phyloP scores from a whole-genome alignment of 495 filamentous ascomycete genomes.

The Trichocladium uniseriatum region DNA sequence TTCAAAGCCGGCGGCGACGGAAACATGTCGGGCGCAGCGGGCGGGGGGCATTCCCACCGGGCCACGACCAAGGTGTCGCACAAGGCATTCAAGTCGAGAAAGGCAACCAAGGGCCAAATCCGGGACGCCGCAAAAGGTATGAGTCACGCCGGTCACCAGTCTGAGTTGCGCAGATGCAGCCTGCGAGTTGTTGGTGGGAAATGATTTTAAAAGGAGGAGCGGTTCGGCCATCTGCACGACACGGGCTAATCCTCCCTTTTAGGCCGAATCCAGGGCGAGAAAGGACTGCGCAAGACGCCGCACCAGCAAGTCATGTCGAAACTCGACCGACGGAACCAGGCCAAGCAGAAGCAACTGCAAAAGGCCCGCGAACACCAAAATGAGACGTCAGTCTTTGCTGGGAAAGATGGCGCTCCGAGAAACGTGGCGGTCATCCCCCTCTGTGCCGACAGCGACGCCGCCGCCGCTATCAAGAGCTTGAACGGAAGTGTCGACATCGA shows the following conservation, averaged over 20 bases:
- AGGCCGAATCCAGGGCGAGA: constrained; percentile 41
- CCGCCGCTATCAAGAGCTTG: constrained; percentile 56
- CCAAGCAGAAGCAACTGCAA: constrained; percentile 69
- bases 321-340: constrained; percentile 85
- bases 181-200: not conserved
- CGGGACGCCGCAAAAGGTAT: constrained; percentile 76
- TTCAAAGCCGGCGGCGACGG: constrained; percentile 74
- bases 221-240: not conserved
- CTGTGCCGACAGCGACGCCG: constrained; percentile 57
- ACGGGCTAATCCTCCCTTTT: not conserved
- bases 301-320: constrained; percentile 97
- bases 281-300: constrained; percentile 67
- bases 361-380: constrained; percentile 74
- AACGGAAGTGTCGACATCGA: constrained; percentile 75
- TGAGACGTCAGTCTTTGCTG: constrained; percentile 68
- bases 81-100: constrained; percentile 84
- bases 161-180: not conserved
- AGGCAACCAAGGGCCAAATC: constrained; percentile 77
- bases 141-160: constrained; percentile 15
- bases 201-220: not conserved
- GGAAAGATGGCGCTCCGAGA: constrained; percentile 75
- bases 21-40: constrained; percentile 50
- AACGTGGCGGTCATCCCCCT: constrained; percentile 89
- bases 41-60: constrained; percentile 80
- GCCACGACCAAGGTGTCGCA: constrained; percentile 76